These are phyloP conservation scores for Hypomontagnella monticulosa DNA, from an alignment of 495 filamentous ascomycete genomes.

Conservation along the genomic window DNA sequence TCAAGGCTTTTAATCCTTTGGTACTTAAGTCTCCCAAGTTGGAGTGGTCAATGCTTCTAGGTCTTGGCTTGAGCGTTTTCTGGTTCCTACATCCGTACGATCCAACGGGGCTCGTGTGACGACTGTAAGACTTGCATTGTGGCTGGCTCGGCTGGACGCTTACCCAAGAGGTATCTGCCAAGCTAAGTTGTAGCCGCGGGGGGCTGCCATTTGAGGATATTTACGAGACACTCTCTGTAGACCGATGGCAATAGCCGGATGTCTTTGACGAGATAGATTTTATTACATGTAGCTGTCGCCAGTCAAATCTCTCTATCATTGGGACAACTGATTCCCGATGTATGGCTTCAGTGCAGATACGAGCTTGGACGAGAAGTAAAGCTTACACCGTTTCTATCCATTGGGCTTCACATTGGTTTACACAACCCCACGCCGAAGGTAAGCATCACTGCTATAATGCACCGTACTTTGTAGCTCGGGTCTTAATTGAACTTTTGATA, in stretches of 20 bases:
- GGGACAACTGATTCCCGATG: background rate
- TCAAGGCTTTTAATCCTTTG: conserved; percentile 37
- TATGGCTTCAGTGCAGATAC: conserved; percentile 32
- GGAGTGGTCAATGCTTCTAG: conserved; percentile 28
- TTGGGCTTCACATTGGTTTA: background rate
- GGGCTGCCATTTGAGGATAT: conserved; percentile 24
- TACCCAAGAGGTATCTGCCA: background rate
- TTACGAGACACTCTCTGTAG: conserved; percentile 25
- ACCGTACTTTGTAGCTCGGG: background rate
- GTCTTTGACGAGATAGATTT: conserved; percentile 14
- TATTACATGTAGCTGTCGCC: conserved; percentile 6
- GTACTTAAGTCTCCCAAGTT: conserved; percentile 7
- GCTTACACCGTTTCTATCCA: conserved; percentile 1
- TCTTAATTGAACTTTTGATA: background rate
- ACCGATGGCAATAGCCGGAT: conserved; percentile 10
- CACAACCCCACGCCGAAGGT: background rate
- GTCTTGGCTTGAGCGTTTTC: conserved; percentile 21
- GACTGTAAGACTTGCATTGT: conserved; percentile 23
- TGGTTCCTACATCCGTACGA: conserved; percentile 21
- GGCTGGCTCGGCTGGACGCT: conserved; percentile 3
- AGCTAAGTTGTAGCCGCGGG: conserved; percentile 10
- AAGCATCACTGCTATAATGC: conserved; percentile 9
- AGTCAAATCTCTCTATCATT: conserved; percentile 8
- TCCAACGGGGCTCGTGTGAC: conserved; percentile 31
- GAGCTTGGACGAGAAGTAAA: conserved; percentile 3